phyloP scores from a whole-genome alignment of 495 filamentous ascomycete species.

The Tuber indicum region DNA sequence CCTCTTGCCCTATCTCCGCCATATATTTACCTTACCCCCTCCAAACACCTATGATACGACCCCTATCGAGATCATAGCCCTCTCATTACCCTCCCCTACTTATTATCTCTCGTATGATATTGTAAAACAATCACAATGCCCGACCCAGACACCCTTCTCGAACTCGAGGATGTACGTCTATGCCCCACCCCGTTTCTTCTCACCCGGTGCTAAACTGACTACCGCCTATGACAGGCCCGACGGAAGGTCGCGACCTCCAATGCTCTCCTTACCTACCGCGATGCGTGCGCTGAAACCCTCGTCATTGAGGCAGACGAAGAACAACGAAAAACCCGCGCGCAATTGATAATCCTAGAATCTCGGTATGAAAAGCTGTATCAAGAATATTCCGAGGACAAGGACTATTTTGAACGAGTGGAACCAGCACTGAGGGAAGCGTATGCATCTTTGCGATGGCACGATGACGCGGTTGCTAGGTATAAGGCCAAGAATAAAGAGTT shows the following conservation, averaged over 20 bases:
- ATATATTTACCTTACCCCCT: not conserved
- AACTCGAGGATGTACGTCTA: conserved; percentile 24
- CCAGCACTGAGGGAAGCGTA: conserved; percentile 37
- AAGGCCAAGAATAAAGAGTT: conserved; percentile 12
- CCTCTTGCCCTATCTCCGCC: not conserved
- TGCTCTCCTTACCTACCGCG: conserved; percentile 25
- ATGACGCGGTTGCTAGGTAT: conserved; percentile 3
- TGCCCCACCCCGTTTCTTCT: not conserved
- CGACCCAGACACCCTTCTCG: conserved; percentile 17
- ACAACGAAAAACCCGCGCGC: conserved; percentile 24
- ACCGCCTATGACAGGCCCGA: conserved; percentile 17
- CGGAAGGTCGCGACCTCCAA: conserved; percentile 32
- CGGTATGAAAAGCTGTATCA: conserved; percentile 25
- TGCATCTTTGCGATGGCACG: conserved; percentile 15
- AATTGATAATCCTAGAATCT: conserved; percentile 30
- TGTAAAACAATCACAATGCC: conserved; percentile 13
- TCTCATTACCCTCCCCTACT: not conserved
- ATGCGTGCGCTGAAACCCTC: conserved; percentile 21
- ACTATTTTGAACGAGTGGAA: conserved; percentile 42
- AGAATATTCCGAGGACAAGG: conserved; percentile 12
- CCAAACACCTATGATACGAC: not conserved
- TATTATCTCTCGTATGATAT: not conserved
- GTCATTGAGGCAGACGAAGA: conserved; percentile 31
- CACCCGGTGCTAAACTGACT: conserved; percentile 13
- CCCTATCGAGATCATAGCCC: not conserved